These are phyloP conservation scores for Penicillium sp. DNA, from an alignment of 2,329 filamentous ascomycete species.

Conservation along the genomic window DNA sequence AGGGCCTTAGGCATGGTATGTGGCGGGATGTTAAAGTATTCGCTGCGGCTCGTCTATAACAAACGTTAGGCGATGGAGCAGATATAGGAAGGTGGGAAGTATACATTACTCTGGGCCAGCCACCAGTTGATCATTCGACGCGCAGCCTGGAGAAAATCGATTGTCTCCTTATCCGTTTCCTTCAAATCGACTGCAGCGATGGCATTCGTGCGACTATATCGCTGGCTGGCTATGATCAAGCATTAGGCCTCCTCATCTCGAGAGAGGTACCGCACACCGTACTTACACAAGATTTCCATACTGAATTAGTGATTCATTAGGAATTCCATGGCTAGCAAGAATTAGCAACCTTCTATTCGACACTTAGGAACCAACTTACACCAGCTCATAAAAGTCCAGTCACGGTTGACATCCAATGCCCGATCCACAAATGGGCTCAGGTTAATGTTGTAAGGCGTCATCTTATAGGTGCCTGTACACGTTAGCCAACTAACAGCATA, in stretches of 20 bases:
- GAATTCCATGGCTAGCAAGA: conserved; percentile 58
- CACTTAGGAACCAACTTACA: conserved; percentile 31
- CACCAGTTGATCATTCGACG: conserved; percentile 49
- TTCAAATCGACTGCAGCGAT: conserved; percentile 48
- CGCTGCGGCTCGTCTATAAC: conserved; percentile 15
- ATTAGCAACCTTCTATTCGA: not conserved
- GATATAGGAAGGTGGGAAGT: not conserved
- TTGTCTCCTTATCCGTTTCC: conserved; percentile 51
- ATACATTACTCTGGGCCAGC: conserved; percentile 35
- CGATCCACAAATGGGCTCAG: conserved; percentile 57
- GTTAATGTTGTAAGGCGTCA: conserved; percentile 65
- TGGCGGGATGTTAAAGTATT: conserved; percentile 49
- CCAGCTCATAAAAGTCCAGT: conserved; percentile 58
- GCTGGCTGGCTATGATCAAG: conserved; percentile 46
- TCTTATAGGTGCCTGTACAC: conserved; percentile 50
- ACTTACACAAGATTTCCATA: conserved; percentile 55
- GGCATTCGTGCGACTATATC: conserved; percentile 32
- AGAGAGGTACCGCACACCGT: conserved; percentile 63
- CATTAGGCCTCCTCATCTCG: conserved; percentile 56
- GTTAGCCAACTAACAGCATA: not conserved
- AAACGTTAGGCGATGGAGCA: not conserved
- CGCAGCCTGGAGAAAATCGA: conserved; percentile 52
- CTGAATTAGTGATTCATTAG: conserved; percentile 59
- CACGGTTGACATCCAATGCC: conserved; percentile 59
- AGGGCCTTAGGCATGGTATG: conserved; percentile 8